Percentiles rank a stretch among this genome's conserved stretches.
Evolutionary conservation across 2,329 filamentous ascomycete species (phyloP).

Genomic region (Fusarium foetens): DNA sequence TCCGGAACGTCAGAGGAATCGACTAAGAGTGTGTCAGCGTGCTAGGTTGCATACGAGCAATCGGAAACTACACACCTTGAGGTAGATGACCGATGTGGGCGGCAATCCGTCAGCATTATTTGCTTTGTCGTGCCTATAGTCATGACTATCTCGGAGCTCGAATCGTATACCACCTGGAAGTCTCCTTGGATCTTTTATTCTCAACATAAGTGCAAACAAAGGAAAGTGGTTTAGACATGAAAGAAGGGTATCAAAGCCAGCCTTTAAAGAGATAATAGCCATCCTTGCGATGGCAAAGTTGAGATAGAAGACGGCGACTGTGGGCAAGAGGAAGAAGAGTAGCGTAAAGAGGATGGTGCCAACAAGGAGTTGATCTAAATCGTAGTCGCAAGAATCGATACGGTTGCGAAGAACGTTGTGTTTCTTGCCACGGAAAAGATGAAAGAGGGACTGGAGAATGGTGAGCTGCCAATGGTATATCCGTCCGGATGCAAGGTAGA

Average conservation of each 20-base stretch:
- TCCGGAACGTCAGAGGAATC: conserved; percentile 87
- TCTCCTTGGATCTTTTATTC: conserved; percentile 90
- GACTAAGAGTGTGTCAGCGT: conserved; percentile 64
- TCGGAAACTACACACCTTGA: conserved; percentile 70
- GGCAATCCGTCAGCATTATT: conserved; percentile 60
- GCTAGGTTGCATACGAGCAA: neutral
- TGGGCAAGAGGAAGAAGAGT: conserved; percentile 93
- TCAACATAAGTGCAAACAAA: conserved; percentile 94
- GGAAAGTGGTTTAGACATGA: conserved; percentile 98
- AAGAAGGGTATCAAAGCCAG: conserved; percentile 87
- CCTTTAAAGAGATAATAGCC: conserved; percentile 94
- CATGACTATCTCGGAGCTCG: conserved; percentile 81
- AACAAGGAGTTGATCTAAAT: conserved; percentile 93
- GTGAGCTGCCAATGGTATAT: conserved; percentile 99
- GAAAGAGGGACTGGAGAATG: conserved; percentile 97
- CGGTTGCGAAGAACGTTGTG: conserved; percentile 96
- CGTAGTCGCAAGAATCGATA: conserved; percentile 99
- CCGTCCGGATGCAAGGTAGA: conserved; percentile 94
- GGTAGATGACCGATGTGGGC: conserved; percentile 83
- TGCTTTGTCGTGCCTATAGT: conserved; percentile 54
- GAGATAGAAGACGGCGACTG: conserved; percentile 94
- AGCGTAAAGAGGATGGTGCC: conserved; percentile 97
- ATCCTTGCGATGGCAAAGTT: conserved; percentile 96
- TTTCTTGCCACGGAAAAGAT: conserved; percentile 97
- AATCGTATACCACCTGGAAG: conserved; percentile 90